Conservation (phyloP, 129 eudicot species). For the Flaveria trinervia region DNA sequence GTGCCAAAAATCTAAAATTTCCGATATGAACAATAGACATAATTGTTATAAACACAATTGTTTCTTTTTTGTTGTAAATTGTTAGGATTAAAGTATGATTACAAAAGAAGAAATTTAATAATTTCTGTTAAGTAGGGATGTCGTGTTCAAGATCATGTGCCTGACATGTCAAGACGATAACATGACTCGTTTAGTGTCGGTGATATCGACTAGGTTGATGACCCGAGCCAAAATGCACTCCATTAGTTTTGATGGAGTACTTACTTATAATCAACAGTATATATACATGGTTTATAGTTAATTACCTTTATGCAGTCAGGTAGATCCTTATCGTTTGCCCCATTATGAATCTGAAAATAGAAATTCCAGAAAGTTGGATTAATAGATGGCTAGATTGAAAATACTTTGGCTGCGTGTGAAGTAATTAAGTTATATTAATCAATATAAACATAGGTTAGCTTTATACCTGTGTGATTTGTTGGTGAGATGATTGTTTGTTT, state of each 20-base stretch:
- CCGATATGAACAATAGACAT: background rate
- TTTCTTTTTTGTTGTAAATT: background rate
- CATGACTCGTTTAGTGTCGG: background rate
- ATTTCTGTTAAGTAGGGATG: background rate
- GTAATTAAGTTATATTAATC: slow-evolving; percentile 10
- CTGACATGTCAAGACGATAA: background rate
- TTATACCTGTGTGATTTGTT: slow-evolving; percentile 55
- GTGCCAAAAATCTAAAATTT: background rate
- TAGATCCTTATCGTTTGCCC: slow-evolving; percentile 65
- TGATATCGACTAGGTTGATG: background rate
- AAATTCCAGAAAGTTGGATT: slow-evolving; percentile 20
- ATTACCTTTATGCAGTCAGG: slow-evolving; percentile 81
- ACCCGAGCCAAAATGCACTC: slow-evolving; percentile 12
- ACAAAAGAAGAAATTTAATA: no score
- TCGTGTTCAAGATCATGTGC: background rate
- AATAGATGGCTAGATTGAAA: slow-evolving; percentile 26
- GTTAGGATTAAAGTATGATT: background rate
- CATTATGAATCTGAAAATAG: slow-evolving; percentile 54
- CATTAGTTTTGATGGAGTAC: slow-evolving; percentile 3
- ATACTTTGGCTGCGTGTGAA: slow-evolving; percentile 10
- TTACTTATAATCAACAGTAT: slow-evolving; percentile 13
- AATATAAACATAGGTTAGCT: background rate
- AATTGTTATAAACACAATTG: background rate
- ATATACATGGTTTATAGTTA: background rate
- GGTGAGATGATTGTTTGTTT: slow-evolving; percentile 59